Base-by-base conservation (phyloP, 2,329 filamentous ascomycete genomes). In the Endoconidiophora polonica region DNA sequence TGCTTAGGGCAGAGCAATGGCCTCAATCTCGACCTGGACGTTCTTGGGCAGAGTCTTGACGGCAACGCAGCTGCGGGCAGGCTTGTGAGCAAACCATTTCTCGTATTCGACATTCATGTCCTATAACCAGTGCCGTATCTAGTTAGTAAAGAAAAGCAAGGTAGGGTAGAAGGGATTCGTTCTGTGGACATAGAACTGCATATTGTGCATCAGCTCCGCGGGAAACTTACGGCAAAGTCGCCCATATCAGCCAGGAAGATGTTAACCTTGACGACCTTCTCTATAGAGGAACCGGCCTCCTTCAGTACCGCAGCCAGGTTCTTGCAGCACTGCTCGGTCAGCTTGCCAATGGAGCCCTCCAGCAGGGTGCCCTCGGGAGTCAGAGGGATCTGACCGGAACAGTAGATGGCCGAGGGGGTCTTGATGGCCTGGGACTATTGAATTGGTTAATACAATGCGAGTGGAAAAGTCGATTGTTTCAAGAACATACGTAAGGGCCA, bases 161-260 rank as follows among this genome's bases (percentile, higher is more conserved):
- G 12, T 33, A 12, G 7, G 3, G 29, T 33, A 12, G 29, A 2
- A 41, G 24, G 16, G 26, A 36, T 12, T 22, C 7, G 23, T 14
- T 16, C 42, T 16, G 18, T 18, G 29, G n/a, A 36, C 9, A 38
- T 10, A 46, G 18, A 23, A 20, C 20, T 23, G 10, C 20, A 23
- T 23, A 44, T 20, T 24, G 12, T 33, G 29, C 29, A 33, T 12
- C 7, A 33, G 7, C 29, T 33, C 6, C 29, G 29, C 29, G 29
- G 29, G 5, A 47, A 29, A 62, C 71, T 57, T 60, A 74, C 72
- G 46, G 75, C 79, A 62, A 96, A 96, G 67, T 91, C 74, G 55
- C 73, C 76, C 90, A 96, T 96, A 66, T 93, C 83, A 46, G 83
- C 81, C 55, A 96, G 69, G 74, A 95, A 96, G 62, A 94, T 82